phyloP scores from a whole-genome alignment of 805 yeast genomes.

The Kodamaea hsintzibuensis region DNA sequence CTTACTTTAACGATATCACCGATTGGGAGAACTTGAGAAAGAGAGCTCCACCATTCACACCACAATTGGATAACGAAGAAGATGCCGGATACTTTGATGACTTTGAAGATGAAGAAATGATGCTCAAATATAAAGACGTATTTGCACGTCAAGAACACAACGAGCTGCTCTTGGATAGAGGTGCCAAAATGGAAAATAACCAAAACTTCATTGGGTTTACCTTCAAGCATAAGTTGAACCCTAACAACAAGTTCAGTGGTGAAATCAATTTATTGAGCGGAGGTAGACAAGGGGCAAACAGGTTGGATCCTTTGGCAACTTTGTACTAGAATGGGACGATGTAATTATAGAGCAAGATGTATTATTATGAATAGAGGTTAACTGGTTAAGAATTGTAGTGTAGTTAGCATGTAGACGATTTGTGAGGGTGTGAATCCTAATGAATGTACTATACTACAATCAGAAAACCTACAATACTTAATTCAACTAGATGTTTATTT shows the following conservation, averaged over 20 bases:
- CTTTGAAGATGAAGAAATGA: constrained; percentile 91
- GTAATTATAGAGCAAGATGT: constrained; percentile 2
- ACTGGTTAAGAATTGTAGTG: background rate
- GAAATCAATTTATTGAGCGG: constrained; percentile 38
- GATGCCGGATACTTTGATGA: constrained; percentile 99
- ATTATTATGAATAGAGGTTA: constrained; percentile 5
- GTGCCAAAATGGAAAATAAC: constrained; percentile 3
- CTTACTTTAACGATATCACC: constrained; percentile 75
- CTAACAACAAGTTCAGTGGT: constrained; percentile 48
- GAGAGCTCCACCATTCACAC: constrained; percentile 90
- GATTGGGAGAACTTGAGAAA: constrained; percentile 72
- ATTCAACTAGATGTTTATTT: background rate
- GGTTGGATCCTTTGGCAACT: constrained; percentile 46
- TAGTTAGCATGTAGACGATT: too few relatives aligned
- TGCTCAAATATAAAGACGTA: constrained; percentile 97
- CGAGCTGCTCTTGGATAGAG: constrained; percentile 71
- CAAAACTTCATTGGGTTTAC: constrained; percentile 90
- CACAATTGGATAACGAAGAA: constrained; percentile 93
- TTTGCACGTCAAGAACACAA: constrained; percentile 87
- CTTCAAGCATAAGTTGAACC: constrained; percentile 77
- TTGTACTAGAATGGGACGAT: constrained; percentile 29
- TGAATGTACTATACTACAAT: too few relatives aligned
- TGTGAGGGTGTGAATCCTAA: too few relatives aligned
- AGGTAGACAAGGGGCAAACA: constrained; percentile 22
- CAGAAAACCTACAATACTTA: too few relatives aligned